Percentiles rank a stretch among this genome's conserved stretches.
These are phyloP conservation scores for Xylaria sp. DNA, from an alignment of 2,329 filamentous ascomycete species.

Conservation along the genomic window DNA sequence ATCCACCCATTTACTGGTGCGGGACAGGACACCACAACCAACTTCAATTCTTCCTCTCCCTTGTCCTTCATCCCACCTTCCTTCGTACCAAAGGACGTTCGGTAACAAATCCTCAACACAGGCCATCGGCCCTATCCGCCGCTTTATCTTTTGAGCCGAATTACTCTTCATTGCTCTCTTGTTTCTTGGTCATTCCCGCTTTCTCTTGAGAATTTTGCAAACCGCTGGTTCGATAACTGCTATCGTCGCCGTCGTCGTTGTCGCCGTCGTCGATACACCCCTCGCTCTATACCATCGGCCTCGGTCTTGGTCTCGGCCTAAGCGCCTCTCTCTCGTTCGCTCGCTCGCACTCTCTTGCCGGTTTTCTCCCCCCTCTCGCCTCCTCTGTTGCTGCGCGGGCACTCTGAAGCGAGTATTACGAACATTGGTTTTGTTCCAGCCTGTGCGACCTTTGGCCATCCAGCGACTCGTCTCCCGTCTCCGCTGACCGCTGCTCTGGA, in stretches of 20 bases:
- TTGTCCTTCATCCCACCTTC: conserved; percentile 25
- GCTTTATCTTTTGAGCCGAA: not conserved
- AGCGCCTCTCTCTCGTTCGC: not conserved
- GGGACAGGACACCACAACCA: not conserved
- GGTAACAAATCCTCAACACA: conserved; percentile 5
- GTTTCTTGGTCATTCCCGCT: not conserved
- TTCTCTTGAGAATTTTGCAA: not conserved
- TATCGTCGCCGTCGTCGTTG: conserved; percentile 6
- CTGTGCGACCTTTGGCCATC: conserved; percentile 20
- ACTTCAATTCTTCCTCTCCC: conserved; percentile 16
- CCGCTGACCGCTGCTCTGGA: conserved; percentile 9
- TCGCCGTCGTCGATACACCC: not conserved
- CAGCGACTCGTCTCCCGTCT: conserved; percentile 14
- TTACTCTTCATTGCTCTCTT: not conserved
- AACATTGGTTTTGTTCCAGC: conserved; percentile 3
- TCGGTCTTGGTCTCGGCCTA: not conserved
- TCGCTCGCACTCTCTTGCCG: no score
- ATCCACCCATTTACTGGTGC: conserved; percentile 2
- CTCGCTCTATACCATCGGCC: conserved; percentile 2
- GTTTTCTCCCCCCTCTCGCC: not conserved
- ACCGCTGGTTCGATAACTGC: conserved; percentile 17
- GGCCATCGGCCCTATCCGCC: not conserved
- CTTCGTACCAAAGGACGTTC: conserved; percentile 4
- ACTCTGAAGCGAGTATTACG: conserved; percentile 3
- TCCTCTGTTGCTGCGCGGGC: conserved; percentile 1